These are phyloP conservation scores for Sedum album DNA, from an alignment of 164 flowering plant species.

Conservation along the genomic window DNA sequence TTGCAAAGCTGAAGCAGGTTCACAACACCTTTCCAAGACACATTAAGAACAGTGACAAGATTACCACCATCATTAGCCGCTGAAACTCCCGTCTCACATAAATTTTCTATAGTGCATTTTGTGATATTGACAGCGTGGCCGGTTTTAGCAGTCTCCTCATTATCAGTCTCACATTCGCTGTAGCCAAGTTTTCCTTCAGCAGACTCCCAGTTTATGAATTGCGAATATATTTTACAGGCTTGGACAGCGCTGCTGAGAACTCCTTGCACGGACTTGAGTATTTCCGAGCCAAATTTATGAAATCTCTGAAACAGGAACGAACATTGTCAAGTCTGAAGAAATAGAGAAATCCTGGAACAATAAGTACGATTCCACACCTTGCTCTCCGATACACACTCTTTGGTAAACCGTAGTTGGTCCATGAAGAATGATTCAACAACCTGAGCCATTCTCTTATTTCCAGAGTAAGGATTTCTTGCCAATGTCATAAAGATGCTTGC, in stretches of 20 bases:
- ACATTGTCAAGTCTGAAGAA: neutral
- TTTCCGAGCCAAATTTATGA: constrained; percentile 39
- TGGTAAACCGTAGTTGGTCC: constrained; percentile 48
- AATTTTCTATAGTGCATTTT: constrained; percentile 37
- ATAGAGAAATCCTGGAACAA: neutral
- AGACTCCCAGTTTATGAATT: constrained; percentile 34
- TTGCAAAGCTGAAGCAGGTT: constrained; percentile 68
- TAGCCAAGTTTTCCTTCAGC: constrained; percentile 16
- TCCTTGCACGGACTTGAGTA: constrained; percentile 43
- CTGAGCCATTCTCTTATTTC: constrained; percentile 25
- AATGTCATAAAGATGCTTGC: constrained; percentile 38
- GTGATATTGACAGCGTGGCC: constrained; percentile 37
- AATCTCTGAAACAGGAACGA: constrained; percentile 35
- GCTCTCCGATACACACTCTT: constrained; percentile 41
- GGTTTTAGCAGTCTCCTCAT: constrained; percentile 16
- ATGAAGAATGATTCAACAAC: constrained; percentile 43
- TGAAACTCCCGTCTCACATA: constrained; percentile 61
- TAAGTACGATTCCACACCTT: constrained; percentile 41
- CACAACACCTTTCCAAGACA: constrained; percentile 96
- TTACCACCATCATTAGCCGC: constrained; percentile 83
- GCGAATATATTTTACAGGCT: constrained; percentile 47
- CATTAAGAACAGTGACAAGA: constrained; percentile 64
- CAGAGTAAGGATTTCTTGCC: constrained; percentile 27
- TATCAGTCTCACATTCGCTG: constrained; percentile 14
- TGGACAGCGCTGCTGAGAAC: constrained; percentile 46